Base-by-base conservation (phyloP, 441 rosid genomes). In the Populus hybrid region DNA sequence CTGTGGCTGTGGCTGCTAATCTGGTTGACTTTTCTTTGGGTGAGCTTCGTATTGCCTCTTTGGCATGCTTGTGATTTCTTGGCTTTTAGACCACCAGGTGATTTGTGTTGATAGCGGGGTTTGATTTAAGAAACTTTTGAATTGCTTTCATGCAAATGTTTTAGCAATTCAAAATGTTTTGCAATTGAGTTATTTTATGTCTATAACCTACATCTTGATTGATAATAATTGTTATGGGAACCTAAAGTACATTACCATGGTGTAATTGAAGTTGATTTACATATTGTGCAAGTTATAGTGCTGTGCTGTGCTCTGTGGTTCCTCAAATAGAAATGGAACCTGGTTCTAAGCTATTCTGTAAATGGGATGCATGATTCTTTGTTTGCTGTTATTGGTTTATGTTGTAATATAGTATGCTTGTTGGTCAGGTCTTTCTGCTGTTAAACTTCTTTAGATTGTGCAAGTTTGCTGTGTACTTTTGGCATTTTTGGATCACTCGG, bases 11-110 rank as follows among this genome's bases (percentile, higher is more conserved):
- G 57, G 96, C 88, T 18, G 98, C 98, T 73, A 81, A 67, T 85
- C 94, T 95, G 71, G 97, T 87, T 14, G 98, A 94, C 79, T 95
- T 95, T 81, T 85, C 98, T 61, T 69, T 95, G 28, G 99, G 99
- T 94, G 74, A 66, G 77, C 28, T 69, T 65, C 34, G 36, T 26
- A 50, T 76, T 72, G 19, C 5, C 67, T 10, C 11, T 68, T 35
- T 67, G 68, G 46, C 46, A 2, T 9, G 57, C 46, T 57, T 40
- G 36, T 72, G 65, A n/a, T 53, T 30, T 23, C 12, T 30, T 30
- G 32, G 32, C 4, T 72, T 18, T 18, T 46, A 28, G 35, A 24
- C 57, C 53, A 26, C 75, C 18, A 24, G 7, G 61, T 16, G n/a
- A 53, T 16, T 16, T 0, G n/a, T 16, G n/a, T 5, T 53, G 61